These are phyloP conservation scores for Onygenales sp. DNA, from an alignment of 2,329 filamentous ascomycete genomes.

Conservation along the genomic window DNA sequence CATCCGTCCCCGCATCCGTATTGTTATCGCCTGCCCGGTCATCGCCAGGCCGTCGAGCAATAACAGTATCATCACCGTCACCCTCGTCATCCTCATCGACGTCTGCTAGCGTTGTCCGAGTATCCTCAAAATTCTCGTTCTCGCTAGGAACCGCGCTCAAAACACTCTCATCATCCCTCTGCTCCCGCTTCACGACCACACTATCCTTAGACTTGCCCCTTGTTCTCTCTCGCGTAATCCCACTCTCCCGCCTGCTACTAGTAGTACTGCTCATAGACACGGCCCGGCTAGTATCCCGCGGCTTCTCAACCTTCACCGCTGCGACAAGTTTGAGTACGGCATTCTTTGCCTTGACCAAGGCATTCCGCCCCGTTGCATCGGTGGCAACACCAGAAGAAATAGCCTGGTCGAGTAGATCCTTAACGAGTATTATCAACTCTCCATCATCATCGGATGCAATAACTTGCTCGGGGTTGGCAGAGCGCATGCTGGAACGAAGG, in stretches of 20 bases:
- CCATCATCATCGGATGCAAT: slow-evolving; percentile 41
- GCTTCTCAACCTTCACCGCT: slow-evolving; percentile 1
- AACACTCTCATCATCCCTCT: neutral
- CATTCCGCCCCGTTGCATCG: slow-evolving; percentile 35
- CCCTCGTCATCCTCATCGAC: slow-evolving; percentile 7
- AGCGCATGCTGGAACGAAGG: slow-evolving; percentile 40
- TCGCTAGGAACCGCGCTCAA: neutral
- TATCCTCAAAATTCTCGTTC: neutral
- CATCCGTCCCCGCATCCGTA: slow-evolving; percentile 6
- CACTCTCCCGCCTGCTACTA: neutral
- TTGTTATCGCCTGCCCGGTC: neutral
- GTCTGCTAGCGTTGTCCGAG: neutral
- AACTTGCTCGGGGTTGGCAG: slow-evolving; percentile 26
- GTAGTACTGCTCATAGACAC: neutral
- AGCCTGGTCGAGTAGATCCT: slow-evolving; percentile 49
- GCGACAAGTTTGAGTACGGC: slow-evolving; percentile 32
- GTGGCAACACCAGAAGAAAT: slow-evolving; percentile 37
- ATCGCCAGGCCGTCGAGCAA: slow-evolving; percentile 1
- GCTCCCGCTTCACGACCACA: neutral
- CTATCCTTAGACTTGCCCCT: neutral
- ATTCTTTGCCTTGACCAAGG: slow-evolving; percentile 38
- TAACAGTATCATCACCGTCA: slow-evolving; percentile 10
- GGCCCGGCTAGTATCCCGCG: neutral
- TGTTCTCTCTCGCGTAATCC: neutral
- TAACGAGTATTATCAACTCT: slow-evolving; percentile 44